phyloP scores from a whole-genome alignment of 768 basidiomycete genomes.

The Botryobasidium botryosum region DNA sequence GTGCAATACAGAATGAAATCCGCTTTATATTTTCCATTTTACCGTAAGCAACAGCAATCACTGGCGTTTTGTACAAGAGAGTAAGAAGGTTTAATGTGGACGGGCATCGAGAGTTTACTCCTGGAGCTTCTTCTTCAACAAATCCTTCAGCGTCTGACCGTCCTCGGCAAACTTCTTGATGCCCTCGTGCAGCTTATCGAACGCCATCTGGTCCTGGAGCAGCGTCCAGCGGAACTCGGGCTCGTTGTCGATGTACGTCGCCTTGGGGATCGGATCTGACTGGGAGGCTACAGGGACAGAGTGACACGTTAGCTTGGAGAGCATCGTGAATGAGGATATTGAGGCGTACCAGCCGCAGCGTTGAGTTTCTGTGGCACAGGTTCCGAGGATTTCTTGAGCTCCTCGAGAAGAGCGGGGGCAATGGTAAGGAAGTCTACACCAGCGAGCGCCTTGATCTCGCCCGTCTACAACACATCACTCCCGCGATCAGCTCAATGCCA shows the following conservation, averaged over 20 bases:
- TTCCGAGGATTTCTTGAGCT: slow-evolving; percentile 68
- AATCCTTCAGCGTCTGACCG: slow-evolving; percentile 68
- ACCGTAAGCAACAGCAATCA: too few species aligned
- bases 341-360: slow-evolving; percentile 34
- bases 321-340: slow-evolving; percentile 13
- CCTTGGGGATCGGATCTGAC: slow-evolving; percentile 49
- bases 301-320: background rate
- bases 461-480: slow-evolving; percentile 30
- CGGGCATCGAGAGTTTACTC: slow-evolving; percentile 13
- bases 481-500: slow-evolving; percentile 3
- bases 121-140: slow-evolving; percentile 42
- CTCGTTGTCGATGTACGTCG: slow-evolving; percentile 79
- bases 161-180: slow-evolving; percentile 98
- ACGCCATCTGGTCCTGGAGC: slow-evolving; percentile 91
- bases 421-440: slow-evolving; percentile 98
- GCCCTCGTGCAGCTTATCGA: slow-evolving; percentile 96
- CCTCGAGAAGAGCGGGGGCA: slow-evolving; percentile 73
- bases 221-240: slow-evolving; percentile 91
- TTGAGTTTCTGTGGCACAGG: slow-evolving; percentile 77
- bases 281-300: background rate
- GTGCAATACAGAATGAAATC: too few species aligned
- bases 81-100: too few species aligned
- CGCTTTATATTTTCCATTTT: too few species aligned
- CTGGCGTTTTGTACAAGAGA: slow-evolving; percentile 45
- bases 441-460: slow-evolving; percentile 88